Evolutionary conservation across 2,329 filamentous ascomycete species (phyloP).

Genomic region (Xylaria arbuscula): DNA sequence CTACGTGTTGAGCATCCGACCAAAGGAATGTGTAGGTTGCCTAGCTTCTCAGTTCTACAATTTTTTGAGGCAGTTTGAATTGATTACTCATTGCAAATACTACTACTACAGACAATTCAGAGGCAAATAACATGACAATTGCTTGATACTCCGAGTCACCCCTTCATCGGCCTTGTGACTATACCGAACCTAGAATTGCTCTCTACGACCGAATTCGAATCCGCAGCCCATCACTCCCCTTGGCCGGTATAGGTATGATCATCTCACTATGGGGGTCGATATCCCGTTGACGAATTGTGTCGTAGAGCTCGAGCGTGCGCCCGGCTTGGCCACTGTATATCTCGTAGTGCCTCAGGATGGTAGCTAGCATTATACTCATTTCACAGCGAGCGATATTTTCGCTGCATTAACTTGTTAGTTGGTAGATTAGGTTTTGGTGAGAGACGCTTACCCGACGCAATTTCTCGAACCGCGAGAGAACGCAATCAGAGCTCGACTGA

Average conservation of each 20-base stretch:
- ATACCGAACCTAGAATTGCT: background rate
- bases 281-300: constrained; percentile 40
- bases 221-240: constrained; percentile 40
- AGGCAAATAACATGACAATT: background rate
- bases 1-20: no score
- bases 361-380: constrained; percentile 39
- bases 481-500: background rate
- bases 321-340: constrained; percentile 41
- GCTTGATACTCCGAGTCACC: background rate
- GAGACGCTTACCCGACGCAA: constrained; percentile 10
- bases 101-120: no score
- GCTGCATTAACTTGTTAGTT: constrained; percentile 10
- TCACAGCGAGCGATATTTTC: constrained; percentile 39
- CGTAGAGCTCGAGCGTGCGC: constrained; percentile 41
- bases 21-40: no score
- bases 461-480: constrained; percentile 18
- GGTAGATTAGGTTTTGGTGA: background rate
- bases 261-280: constrained; percentile 39
- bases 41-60: no score
- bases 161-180: no score
- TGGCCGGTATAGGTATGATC: constrained; percentile 43
- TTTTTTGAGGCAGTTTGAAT: no score
- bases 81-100: no score
- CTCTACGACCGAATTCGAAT: constrained; percentile 13
- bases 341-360: constrained; percentile 40